Conservation (phyloP, 2,329 filamentous ascomycete species). For the Elsinoe perseae region DNA sequence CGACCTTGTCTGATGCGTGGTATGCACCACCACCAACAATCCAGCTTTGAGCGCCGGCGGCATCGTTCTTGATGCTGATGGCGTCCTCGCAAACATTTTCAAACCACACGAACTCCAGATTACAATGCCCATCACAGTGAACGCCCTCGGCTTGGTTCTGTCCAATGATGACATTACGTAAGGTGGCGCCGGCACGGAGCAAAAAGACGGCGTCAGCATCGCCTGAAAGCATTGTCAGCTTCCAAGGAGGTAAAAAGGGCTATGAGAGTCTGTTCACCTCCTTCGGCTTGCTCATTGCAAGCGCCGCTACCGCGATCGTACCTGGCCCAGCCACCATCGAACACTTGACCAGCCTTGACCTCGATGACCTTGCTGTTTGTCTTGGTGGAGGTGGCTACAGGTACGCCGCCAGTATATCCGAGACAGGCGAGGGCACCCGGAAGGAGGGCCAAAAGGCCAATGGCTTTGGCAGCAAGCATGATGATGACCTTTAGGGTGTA, state of each 20-base stretch:
- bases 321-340: conserved; percentile 31
- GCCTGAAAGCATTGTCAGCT: not conserved
- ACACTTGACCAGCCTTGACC: conserved; percentile 22
- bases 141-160: conserved; percentile 45
- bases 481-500: not conserved
- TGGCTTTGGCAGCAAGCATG: conserved; percentile 12
- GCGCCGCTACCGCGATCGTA: conserved; percentile 34
- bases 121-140: conserved; percentile 45
- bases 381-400: conserved; percentile 18
- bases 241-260: not conserved
- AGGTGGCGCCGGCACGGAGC: conserved; percentile 44
- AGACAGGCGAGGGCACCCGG: conserved; percentile 20
- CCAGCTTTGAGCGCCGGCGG: conserved; percentile 18
- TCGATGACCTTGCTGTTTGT: conserved; percentile 29
- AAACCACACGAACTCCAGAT: conserved; percentile 44
- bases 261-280: conserved; percentile 31
- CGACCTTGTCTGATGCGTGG: conserved; percentile 34
- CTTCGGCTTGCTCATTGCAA: conserved; percentile 40
- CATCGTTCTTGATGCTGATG: conserved; percentile 29
- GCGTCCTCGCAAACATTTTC: conserved; percentile 38
- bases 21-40: conserved; percentile 32
- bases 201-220: conserved; percentile 44
- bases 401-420: conserved; percentile 19
- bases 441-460: conserved; percentile 23
- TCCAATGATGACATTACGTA: conserved; percentile 49